These are phyloP conservation scores for Alternaria panax DNA, from an alignment of 2,329 filamentous ascomycete genomes.

Conservation along the genomic window DNA sequence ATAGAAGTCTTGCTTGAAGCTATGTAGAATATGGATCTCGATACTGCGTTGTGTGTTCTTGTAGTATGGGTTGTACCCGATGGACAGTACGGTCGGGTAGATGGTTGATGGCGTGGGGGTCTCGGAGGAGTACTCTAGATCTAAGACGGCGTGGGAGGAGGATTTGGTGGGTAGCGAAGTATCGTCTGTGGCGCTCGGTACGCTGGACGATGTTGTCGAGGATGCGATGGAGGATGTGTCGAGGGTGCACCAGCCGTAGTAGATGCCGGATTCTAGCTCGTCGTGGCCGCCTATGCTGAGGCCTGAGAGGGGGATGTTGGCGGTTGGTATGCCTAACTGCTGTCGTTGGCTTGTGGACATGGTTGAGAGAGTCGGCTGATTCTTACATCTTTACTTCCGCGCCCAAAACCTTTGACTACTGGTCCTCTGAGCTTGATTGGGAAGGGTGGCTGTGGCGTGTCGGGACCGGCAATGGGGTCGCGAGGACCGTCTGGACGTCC, in stretches of 20 bases:
- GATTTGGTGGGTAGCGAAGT: conserved; percentile 24
- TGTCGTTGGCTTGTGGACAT: background rate
- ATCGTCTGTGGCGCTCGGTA: conserved; percentile 27
- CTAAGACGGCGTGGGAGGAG: conserved; percentile 39
- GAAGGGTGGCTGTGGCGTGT: conserved; percentile 76
- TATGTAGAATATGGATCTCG: conserved; percentile 87
- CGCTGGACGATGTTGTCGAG: conserved; percentile 42
- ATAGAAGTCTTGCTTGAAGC: conserved; percentile 85
- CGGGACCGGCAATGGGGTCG: conserved; percentile 71
- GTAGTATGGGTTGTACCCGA: conserved; percentile 96
- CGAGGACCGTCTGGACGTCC: conserved; percentile 33
- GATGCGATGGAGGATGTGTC: conserved; percentile 53
- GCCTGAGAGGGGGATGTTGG: conserved; percentile 76
- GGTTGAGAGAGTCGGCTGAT: rapidly evolving
- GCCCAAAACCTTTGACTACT: conserved; percentile 91
- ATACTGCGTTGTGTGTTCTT: conserved; percentile 86
- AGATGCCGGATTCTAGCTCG: conserved; percentile 78
- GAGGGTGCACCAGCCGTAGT: conserved; percentile 90
- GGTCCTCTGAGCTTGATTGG: conserved; percentile 84
- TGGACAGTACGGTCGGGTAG: conserved; percentile 45
- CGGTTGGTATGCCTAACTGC: conserved; percentile 93
- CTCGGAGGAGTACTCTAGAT: conserved; percentile 32
- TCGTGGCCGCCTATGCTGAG: conserved; percentile 73
- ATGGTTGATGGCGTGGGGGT: conserved; percentile 22
- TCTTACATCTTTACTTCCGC: conserved; percentile 86